phyloP scores from a whole-genome alignment of 768 basidiomycete species.

The Boletus barrowsii region DNA sequence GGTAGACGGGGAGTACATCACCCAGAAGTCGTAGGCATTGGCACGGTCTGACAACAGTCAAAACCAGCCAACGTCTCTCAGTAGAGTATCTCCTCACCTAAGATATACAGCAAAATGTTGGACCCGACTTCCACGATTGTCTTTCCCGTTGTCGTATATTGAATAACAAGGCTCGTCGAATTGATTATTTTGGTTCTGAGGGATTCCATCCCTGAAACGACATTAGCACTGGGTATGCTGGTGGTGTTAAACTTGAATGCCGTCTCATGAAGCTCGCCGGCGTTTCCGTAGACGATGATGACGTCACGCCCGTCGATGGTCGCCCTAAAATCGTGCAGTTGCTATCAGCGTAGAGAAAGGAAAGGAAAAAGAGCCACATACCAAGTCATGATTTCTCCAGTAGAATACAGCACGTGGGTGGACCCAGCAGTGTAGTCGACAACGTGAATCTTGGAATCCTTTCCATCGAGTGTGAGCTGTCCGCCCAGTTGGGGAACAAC shows the following conservation, averaged over 20 bases:
- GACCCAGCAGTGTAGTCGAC: constrained; percentile 48
- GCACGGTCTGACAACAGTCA: constrained; percentile 38
- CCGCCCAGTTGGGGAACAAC: constrained; percentile 44
- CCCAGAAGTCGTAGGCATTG: constrained; percentile 52
- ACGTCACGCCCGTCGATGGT: constrained; percentile 47
- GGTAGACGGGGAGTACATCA: constrained; percentile 38
- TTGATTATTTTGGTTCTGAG: constrained; percentile 37
- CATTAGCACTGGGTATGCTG: constrained; percentile 19
- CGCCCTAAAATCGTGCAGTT: constrained; percentile 32
- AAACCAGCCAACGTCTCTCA: neutral
- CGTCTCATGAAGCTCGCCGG: constrained; percentile 48
- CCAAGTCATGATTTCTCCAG: constrained; percentile 51
- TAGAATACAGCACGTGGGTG: constrained; percentile 44
- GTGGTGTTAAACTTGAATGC: constrained; percentile 39
- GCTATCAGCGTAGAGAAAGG: neutral
- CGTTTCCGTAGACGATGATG: constrained; percentile 46
- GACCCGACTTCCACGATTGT: constrained; percentile 44
- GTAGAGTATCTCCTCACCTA: constrained; percentile 32
- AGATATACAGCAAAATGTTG: constrained; percentile 40
- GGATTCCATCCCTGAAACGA: constrained; percentile 24
- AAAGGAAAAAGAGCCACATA: constrained; percentile 8
- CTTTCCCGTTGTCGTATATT: constrained; percentile 46
- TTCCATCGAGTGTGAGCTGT: constrained; percentile 43
- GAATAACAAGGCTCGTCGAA: constrained; percentile 38
- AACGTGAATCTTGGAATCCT: constrained; percentile 51